Base-by-base conservation (phyloP, 1,284 basidiomycete species). In the Trichosporon coremiiforme region DNA sequence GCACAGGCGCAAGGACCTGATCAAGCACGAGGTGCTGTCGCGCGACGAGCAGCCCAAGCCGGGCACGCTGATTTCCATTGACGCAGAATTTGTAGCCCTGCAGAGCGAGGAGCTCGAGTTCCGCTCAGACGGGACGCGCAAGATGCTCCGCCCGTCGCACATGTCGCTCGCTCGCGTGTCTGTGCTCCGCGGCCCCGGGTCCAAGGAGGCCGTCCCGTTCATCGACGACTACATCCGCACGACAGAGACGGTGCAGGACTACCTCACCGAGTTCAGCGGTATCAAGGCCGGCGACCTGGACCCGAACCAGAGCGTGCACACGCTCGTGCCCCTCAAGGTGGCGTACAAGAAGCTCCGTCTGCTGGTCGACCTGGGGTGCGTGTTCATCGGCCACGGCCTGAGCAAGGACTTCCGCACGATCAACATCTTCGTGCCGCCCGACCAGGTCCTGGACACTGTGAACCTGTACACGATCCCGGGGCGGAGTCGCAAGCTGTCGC, bases 381-480 rank as follows among this genome's bases (percentile, higher is more conserved):
- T 95, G 73, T 99, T 99, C 78, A 92, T 99, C 68, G 97, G 97
- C 0, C 96, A 99, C 77, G 97, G 96, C 0, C 87, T 99, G n/a
- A 92, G 93, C n/a, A 98, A 98, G 81, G 97, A 99, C 83, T 98
- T 99, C 84, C 88, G 97, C 12, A 99, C 97, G 70, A 98, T 99
- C 85, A 99, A 99, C 82, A 94, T 99, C 65, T 95, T 91, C 78
- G 94, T 99, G 6, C 96, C 97, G 0, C 93, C 94, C 0, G 89
- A 91, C 4, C 95, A 97, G 82, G 95, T 99, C 64, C 91, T 97
- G 70, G 96, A 99, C 80, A 99, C 97, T 0, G 96, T 99, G 69
- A 93, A 96, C 81, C 86, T 98, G 25, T 99, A 95, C 83, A 96
- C 93, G 79, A 85, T 95, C 29, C 88, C 89, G 67, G 85, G 88